Conservation (phyloP, 129 eudicot genomes). For the Tagetes erecta region DNA sequence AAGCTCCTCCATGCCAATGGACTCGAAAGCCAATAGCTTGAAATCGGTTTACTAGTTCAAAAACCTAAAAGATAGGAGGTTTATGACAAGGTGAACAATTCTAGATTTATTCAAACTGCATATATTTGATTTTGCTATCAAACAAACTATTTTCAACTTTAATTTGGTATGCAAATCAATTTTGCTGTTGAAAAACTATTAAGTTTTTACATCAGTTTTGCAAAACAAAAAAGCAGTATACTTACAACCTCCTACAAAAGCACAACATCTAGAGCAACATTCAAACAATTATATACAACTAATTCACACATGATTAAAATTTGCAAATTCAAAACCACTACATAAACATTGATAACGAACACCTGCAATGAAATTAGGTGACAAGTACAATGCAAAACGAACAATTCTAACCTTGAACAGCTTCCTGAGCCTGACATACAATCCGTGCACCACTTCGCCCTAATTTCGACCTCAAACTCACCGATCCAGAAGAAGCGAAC, state of each 20-base stretch:
- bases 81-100: not conserved
- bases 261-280: not conserved
- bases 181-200: not conserved
- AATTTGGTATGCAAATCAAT: not conserved
- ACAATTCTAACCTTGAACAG: constrained; percentile 54
- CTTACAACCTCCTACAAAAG: not conserved
- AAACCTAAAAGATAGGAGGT: not conserved
- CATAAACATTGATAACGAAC: not conserved
- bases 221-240: not conserved
- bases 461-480: constrained; percentile 30
- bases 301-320: not conserved
- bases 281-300: not conserved
- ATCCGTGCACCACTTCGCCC: constrained; percentile 48
- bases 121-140: not conserved
- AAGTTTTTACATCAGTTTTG: not conserved
- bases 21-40: too few species aligned
- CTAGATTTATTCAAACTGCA: not conserved
- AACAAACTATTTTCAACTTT: not conserved
- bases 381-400: not conserved
- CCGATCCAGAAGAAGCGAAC: constrained; percentile 32
- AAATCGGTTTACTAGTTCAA: not conserved
- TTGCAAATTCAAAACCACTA: not conserved
- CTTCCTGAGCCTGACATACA: constrained; percentile 71
- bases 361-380: constrained; percentile 5
- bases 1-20: too few species aligned